Evolutionary conservation across 495 filamentous ascomycete genomes (phyloP).

Genomic region (Melanomma pulvis-pyrius): DNA sequence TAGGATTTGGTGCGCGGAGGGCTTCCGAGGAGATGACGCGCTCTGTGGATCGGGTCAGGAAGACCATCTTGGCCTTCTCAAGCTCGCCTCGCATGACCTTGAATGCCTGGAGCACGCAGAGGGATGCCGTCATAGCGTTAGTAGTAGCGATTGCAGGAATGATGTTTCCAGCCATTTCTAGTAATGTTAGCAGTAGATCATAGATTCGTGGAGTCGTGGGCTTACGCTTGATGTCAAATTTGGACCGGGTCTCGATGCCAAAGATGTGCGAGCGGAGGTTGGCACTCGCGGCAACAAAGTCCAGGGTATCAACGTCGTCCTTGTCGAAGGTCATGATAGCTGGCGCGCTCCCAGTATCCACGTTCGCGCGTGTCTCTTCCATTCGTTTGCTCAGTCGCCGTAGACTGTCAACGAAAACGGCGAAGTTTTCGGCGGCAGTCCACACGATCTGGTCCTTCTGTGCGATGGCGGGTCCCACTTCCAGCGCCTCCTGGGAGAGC

Average conservation of each 20-base stretch:
- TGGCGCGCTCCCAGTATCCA: slow-evolving; percentile 51
- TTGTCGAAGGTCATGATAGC: slow-evolving; percentile 90
- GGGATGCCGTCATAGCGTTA: slow-evolving; percentile 91
- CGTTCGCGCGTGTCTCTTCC: slow-evolving; percentile 58
- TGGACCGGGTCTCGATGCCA: slow-evolving; percentile 81
- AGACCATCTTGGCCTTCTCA: slow-evolving; percentile 61
- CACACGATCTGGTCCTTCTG: slow-evolving; percentile 75
- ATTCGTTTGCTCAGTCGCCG: slow-evolving; percentile 74
- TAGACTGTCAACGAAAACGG: slow-evolving; percentile 83
- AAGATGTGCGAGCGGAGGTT: slow-evolving; percentile 87
- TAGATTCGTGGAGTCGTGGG: neutral
- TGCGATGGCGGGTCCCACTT: slow-evolving; percentile 57
- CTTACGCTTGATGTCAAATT: slow-evolving; percentile 91
- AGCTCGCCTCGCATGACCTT: slow-evolving; percentile 82
- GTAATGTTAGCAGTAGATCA: slow-evolving; percentile 11
- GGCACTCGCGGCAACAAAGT: slow-evolving; percentile 89
- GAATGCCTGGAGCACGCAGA: slow-evolving; percentile 92
- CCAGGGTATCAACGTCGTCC: slow-evolving; percentile 91
- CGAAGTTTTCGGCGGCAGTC: slow-evolving; percentile 77
- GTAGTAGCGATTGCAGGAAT: slow-evolving; percentile 98
- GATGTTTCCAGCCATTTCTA: slow-evolving; percentile 97
- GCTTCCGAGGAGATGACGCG: slow-evolving; percentile 74
- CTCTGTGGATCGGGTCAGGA: slow-evolving; percentile 72
- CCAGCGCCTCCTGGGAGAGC: slow-evolving; percentile 53
- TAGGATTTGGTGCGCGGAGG: slow-evolving; percentile 73